phyloP scores from a whole-genome alignment of 129 eudicot species.

The Scalesia atractyloides region DNA sequence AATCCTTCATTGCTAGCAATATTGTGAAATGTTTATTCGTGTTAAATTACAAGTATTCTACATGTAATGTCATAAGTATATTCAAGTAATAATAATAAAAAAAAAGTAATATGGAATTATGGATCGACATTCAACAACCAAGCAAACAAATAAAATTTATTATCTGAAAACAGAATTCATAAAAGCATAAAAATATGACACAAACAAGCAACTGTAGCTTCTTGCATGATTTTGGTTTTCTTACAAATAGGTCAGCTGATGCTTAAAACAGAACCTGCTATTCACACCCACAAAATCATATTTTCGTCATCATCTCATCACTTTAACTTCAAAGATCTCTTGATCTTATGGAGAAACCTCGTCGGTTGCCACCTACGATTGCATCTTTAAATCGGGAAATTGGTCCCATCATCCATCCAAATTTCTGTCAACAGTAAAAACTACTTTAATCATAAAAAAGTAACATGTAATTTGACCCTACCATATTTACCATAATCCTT shows the following conservation, averaged over 20 bases:
- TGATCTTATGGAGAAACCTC: constrained; percentile 56
- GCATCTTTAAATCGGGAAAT: constrained; percentile 74
- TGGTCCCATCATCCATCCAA: constrained; percentile 66
- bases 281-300: constrained; percentile 18
- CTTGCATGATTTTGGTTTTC: constrained; percentile 21
- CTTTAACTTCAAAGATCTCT: constrained; percentile 39
- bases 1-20: neutral
- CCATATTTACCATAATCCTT: neutral
- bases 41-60: neutral
- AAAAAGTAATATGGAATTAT: neutral
- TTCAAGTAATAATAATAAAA: neutral
- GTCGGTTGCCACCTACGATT: constrained; percentile 70
- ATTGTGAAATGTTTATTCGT: neutral
- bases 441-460: neutral
- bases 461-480: neutral
- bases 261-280: constrained; percentile 26
- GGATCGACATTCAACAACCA: neutral
- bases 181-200: constrained; percentile 32
- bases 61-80: neutral
- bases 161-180: constrained; percentile 26
- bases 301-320: constrained; percentile 38
- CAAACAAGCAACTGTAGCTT: constrained; percentile 31
- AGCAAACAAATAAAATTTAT: constrained; percentile 30
- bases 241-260: constrained; percentile 25
- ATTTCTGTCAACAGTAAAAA: constrained; percentile 52